These are phyloP conservation scores for Trebouxia sp. DNA, from an alignment of 139 green algal species.

Conservation along the genomic window DNA sequence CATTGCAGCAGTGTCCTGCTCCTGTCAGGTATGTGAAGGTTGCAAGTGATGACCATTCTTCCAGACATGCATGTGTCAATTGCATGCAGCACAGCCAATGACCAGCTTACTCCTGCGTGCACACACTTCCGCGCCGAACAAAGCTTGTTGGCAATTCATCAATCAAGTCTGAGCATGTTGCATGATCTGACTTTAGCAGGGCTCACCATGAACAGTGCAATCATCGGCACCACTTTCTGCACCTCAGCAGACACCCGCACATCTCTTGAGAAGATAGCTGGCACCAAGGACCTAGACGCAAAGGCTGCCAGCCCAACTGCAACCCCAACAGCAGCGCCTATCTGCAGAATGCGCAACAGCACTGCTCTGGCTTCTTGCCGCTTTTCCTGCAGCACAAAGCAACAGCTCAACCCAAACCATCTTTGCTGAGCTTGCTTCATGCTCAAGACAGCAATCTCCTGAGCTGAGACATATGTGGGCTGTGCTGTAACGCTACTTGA, in stretches of 20 bases:
- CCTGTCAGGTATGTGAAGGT: no score
- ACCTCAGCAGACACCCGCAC: background rate
- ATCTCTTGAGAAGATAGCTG: conserved; percentile 33
- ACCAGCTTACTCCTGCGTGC: no score
- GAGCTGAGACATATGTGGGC: no score
- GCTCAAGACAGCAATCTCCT: no score
- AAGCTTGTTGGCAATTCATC: background rate
- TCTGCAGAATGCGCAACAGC: conserved; percentile 34
- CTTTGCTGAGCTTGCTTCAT: no score
- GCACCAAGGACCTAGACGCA: background rate
- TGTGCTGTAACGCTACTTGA: no score
- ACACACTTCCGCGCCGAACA: no score
- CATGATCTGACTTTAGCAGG: background rate
- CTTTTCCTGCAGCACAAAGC: conserved; percentile 30
- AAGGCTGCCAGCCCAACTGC: conserved; percentile 1
- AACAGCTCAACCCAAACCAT: no score
- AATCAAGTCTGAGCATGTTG: background rate
- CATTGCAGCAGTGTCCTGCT: no score
- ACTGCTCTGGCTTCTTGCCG: conserved; percentile 15
- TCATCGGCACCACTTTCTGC: background rate
- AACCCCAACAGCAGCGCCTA: conserved; percentile 7
- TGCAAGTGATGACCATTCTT: no score
- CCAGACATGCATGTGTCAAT: no score
- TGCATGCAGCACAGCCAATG: no score
- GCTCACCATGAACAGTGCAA: conserved; percentile 35